Evolutionary conservation across 2,329 filamentous ascomycete genomes (phyloP).

Genomic region (Scopulariopsis brevicaulis): DNA sequence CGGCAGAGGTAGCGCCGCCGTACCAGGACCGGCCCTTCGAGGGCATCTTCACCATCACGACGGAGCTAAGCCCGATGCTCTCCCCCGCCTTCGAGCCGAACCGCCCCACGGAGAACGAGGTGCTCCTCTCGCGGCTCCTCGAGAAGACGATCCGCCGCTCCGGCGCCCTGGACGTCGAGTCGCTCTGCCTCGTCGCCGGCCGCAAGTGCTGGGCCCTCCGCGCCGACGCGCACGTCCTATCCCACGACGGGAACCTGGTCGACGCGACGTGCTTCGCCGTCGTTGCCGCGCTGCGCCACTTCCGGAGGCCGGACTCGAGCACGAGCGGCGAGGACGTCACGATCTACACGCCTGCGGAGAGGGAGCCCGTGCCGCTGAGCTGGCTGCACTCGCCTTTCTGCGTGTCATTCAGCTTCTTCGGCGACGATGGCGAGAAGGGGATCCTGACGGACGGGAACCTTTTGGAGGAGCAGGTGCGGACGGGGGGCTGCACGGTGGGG

Average conservation of each 20-base stretch:
- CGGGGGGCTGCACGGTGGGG: slow-evolving; percentile 67
- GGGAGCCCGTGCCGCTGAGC: slow-evolving; percentile 80
- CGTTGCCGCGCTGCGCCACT: slow-evolving; percentile 81
- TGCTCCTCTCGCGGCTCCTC: slow-evolving; percentile 75
- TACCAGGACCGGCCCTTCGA: slow-evolving; percentile 86
- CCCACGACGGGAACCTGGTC: slow-evolving; percentile 81
- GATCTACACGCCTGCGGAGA: slow-evolving; percentile 72
- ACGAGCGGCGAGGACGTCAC: slow-evolving; percentile 78
- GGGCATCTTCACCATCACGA: slow-evolving; percentile 84
- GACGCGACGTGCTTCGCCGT: slow-evolving; percentile 80
- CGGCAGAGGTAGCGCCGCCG: slow-evolving; percentile 78
- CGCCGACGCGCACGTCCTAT: slow-evolving; percentile 83
- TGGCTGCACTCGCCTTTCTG: slow-evolving; percentile 90
- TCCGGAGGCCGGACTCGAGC: slow-evolving; percentile 78
- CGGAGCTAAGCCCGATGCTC: slow-evolving; percentile 86
- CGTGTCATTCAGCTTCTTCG: slow-evolving; percentile 79
- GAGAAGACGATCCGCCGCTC: slow-evolving; percentile 93
- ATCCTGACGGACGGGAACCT: slow-evolving; percentile 61
- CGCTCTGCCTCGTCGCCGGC: slow-evolving; percentile 83
- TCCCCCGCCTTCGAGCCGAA: slow-evolving; percentile 83
- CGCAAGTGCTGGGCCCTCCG: slow-evolving; percentile 86
- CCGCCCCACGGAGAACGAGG: slow-evolving; percentile 71
- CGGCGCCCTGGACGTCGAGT: slow-evolving; percentile 88
- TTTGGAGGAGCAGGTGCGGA: slow-evolving; percentile 65
- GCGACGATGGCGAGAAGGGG: slow-evolving; percentile 53